Percentiles rank a stretch among this genome's conserved stretches.
These are phyloP conservation scores for Colletotrichum sp. DNA, from an alignment of 2,329 filamentous ascomycete genomes.

Conservation along the genomic window DNA sequence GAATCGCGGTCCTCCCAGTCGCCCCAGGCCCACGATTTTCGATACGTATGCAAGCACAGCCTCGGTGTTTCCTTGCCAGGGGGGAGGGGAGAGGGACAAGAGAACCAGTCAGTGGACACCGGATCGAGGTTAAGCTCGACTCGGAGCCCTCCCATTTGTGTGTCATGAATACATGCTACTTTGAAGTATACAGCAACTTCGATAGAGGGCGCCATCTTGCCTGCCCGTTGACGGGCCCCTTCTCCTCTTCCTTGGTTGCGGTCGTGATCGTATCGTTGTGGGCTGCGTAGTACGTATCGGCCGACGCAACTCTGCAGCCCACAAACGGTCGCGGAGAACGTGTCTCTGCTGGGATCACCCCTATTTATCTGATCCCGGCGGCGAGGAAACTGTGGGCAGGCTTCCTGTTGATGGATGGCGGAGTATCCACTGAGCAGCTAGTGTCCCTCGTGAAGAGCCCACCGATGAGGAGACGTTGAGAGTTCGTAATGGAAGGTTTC, in stretches of 20 bases:
- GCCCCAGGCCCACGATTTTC: slow-evolving; percentile 1
- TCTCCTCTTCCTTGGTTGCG: background rate
- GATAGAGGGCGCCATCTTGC: background rate
- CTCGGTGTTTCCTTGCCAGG: background rate
- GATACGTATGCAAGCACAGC: slow-evolving; percentile 18
- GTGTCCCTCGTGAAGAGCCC: background rate
- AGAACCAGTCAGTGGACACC: background rate
- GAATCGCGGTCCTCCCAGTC: slow-evolving; percentile 16
- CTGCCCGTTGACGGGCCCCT: background rate
- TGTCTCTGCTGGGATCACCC: slow-evolving; percentile 13
- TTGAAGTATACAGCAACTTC: background rate
- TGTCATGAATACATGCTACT: background rate
- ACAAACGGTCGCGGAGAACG: slow-evolving; percentile 7
- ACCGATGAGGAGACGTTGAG: slow-evolving; percentile 1
- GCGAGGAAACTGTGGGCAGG: background rate
- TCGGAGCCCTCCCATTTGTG: slow-evolving; percentile 7
- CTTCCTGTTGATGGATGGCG: background rate
- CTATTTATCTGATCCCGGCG: background rate
- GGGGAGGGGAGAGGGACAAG: background rate
- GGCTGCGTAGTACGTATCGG: background rate
- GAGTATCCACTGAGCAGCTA: background rate
- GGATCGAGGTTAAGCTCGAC: slow-evolving; percentile 16
- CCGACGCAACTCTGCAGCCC: background rate
- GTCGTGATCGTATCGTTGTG: background rate
- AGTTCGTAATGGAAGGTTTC: slow-evolving; percentile 2